phyloP scores from a whole-genome alignment of 352 stramenopile genomes.

The Phytophthora aleatoria region DNA sequence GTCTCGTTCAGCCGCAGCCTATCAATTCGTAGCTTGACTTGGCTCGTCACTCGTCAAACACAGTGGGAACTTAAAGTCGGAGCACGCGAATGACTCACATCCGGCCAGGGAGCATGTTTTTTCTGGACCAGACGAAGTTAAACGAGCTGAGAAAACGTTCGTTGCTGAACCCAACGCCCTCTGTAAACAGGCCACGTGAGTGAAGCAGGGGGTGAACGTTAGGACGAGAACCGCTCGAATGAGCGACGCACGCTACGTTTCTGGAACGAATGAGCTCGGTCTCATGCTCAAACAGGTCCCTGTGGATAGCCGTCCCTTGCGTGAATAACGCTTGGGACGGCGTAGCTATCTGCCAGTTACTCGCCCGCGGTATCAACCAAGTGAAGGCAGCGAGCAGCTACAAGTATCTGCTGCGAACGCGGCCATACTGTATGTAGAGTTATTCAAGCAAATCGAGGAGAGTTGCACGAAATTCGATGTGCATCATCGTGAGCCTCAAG shows the following conservation, averaged over 20 bases:
- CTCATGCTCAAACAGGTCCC: neutral
- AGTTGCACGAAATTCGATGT: no score
- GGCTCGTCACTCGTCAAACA: no score
- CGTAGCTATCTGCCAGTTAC: neutral
- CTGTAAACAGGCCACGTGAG: slow-evolving; percentile 13
- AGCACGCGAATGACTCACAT: neutral
- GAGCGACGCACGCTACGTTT: slow-evolving; percentile 7
- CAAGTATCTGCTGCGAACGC: no score
- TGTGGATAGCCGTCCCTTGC: slow-evolving; percentile 6
- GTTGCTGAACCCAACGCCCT: neutral
- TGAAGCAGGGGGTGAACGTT: slow-evolving; percentile 14
- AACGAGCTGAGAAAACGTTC: slow-evolving; percentile 12
- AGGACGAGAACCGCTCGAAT: neutral
- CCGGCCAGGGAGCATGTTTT: neutral
- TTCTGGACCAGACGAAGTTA: slow-evolving; percentile 3
- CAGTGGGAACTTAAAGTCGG: neutral
- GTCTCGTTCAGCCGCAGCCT: neutral
- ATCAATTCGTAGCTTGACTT: neutral
- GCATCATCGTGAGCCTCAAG: no score
- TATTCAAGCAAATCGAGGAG: no score
- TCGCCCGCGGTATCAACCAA: no score
- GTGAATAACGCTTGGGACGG: slow-evolving; percentile 10
- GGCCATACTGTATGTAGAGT: no score
- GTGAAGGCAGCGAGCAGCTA: no score
- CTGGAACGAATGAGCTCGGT: slow-evolving; percentile 15